These are phyloP conservation scores for Fomitopsis pinicola DNA, from an alignment of 1,284 basidiomycete species.

Conservation along the genomic window DNA sequence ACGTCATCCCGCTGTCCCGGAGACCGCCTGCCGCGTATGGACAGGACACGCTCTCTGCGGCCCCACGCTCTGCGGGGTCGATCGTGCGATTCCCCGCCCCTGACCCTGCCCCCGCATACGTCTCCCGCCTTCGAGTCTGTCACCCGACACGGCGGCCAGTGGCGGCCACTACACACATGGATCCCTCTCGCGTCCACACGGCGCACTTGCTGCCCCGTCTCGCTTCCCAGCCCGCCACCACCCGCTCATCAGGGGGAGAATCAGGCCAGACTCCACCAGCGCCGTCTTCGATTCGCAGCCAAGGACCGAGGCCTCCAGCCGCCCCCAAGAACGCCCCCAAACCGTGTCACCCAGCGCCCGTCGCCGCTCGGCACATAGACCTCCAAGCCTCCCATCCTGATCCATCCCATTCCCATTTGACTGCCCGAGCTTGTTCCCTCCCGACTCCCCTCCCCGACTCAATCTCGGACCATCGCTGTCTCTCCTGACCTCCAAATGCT, in stretches of 20 bases:
- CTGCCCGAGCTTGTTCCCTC: background rate
- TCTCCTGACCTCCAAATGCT: background rate
- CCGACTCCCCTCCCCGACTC: background rate
- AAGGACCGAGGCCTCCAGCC: background rate
- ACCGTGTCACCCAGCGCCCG: background rate
- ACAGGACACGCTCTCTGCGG: no score
- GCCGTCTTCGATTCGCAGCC: background rate
- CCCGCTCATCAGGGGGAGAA: background rate
- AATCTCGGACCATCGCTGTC: background rate
- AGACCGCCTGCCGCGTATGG: background rate
- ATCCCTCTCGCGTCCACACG: background rate
- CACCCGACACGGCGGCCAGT: background rate
- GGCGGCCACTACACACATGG: background rate
- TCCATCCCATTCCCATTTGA: background rate
- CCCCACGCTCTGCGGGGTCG: background rate
- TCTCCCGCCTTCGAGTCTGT: background rate
- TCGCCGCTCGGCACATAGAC: background rate
- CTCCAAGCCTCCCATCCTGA: background rate
- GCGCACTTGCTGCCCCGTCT: background rate
- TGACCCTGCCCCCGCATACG: background rate
- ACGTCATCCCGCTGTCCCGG: background rate
- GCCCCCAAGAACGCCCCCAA: background rate
- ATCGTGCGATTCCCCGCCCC: background rate
- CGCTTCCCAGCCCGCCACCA: no score
- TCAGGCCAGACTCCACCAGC: background rate